Evolutionary conservation across 352 stramenopile genomes (phyloP).

Genomic region (Paralagenidium karlingii): DNA sequence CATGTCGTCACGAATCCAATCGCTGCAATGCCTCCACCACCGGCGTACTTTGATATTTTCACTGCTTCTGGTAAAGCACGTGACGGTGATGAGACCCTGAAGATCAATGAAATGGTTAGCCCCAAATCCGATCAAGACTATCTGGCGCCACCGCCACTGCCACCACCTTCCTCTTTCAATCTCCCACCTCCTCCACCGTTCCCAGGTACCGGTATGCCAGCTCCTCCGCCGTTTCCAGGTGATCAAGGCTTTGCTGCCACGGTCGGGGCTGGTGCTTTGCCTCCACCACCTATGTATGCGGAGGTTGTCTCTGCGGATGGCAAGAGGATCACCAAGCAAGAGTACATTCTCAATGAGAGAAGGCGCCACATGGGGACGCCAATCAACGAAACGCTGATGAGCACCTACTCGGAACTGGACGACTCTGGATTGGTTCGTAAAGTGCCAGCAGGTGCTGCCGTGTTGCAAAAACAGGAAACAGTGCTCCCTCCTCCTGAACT

Average conservation of each 20-base stretch:
- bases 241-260: neutral
- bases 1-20: slow-evolving; percentile 12
- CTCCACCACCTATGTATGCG: neutral
- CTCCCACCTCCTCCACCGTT: slow-evolving; percentile 10
- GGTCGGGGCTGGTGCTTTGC: neutral
- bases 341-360: slow-evolving; percentile 62
- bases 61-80: no score
- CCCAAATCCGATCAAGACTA: no score
- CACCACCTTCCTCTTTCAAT: slow-evolving; percentile 1
- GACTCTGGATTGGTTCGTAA: slow-evolving; percentile 25
- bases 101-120: no score
- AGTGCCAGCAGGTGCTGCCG: neutral
- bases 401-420: slow-evolving; percentile 56
- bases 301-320: neutral
- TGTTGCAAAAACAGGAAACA: neutral
- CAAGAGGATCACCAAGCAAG: slow-evolving; percentile 28
- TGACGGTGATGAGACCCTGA: no score
- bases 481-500: slow-evolving; percentile 32
- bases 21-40: slow-evolving; percentile 19
- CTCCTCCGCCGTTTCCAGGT: neutral
- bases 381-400: slow-evolving; percentile 26
- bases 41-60: slow-evolving; percentile 39
- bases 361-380: slow-evolving; percentile 42
- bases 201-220: slow-evolving; percentile 1
- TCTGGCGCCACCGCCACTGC: slow-evolving; percentile 2